Evolutionary conservation across 495 filamentous ascomycete species (phyloP).

Genomic region (Friedmanniomyces simplex): DNA sequence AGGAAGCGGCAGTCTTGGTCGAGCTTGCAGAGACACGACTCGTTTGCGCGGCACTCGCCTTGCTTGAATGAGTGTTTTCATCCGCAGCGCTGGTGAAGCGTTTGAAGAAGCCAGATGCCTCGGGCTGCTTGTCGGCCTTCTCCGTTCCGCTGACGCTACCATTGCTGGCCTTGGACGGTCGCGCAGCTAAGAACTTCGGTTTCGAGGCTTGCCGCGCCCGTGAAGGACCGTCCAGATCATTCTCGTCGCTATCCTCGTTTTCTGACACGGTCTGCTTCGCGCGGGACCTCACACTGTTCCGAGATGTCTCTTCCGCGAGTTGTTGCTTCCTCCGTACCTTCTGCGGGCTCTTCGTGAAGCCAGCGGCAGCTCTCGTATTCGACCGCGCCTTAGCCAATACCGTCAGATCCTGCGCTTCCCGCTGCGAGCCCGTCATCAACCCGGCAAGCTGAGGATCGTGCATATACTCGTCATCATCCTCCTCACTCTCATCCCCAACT

Average conservation of each 20-base stretch:
- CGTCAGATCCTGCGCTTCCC: slow-evolving; percentile 4
- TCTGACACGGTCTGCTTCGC: not conserved
- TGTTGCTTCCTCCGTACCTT: slow-evolving; percentile 3
- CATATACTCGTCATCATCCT: slow-evolving; percentile 19
- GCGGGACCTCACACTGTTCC: not conserved
- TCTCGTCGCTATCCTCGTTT: slow-evolving; percentile 2
- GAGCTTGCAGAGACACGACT: not conserved
- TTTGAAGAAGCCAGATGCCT: slow-evolving; percentile 3
- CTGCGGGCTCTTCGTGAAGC: slow-evolving; percentile 16
- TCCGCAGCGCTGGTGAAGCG: not conserved
- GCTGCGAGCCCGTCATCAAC: slow-evolving; percentile 20
- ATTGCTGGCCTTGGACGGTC: not conserved
- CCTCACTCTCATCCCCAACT: slow-evolving; percentile 1
- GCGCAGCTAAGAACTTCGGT: not conserved
- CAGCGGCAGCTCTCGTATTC: slow-evolving; percentile 25
- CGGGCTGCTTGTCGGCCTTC: not conserved
- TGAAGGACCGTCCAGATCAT: slow-evolving; percentile 16
- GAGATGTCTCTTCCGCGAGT: not conserved
- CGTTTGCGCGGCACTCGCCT: not conserved
- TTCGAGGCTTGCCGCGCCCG: not conserved
- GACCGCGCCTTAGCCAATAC: slow-evolving; percentile 3
- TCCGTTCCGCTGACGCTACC: not conserved
- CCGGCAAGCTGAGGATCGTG: slow-evolving; percentile 24
- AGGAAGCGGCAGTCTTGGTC: not conserved
- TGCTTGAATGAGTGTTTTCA: not conserved